Evolutionary conservation across 1,139 yeast species (phyloP), one percentile per base, ranked within the genome.

Genomic region (Sporopachydermia cereana): DNA sequence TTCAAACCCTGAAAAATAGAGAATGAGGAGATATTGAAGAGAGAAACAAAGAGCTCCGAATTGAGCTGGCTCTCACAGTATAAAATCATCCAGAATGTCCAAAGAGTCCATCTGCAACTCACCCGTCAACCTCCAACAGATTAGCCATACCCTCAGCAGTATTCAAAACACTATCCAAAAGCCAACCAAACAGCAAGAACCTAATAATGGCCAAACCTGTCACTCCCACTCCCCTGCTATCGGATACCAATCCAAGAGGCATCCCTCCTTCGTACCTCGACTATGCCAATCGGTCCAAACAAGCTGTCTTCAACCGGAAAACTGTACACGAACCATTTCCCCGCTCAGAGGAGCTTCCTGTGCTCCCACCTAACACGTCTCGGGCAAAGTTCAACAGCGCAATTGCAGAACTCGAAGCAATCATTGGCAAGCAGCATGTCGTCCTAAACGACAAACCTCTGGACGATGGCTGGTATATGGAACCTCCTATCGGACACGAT

Each of bases 401-500:
- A 12, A 34, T 34, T 5, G 22, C 9, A 7, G 39, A 5, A 34
- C 22, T 34, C 12, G 22, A 7, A 16, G 39, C 39, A 12, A 12
- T 7, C 5, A 20, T 34, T 7, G 39, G 39, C 5, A 16, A 16
- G 22, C 22, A 34, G 39, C 9, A 34, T 34, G n/a, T 34, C n/a
- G 22, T 7, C 5, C 5, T 34, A 12, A 34, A 34, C 39, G 39
- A 34, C 22, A 34, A 34, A 34, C 5, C 39, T 34, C 22, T 34
- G 9, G 39, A 12, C 22, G 39, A 34, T n/a, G 39, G 39, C 17
- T 34, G 39, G 39, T 34, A 34, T 34, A 34, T 34, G 39, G 39
- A 34, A 34, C 39, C 5, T 20, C 39, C 39, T 5, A 34, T 7
- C 22, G 17, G 12, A 12, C 39, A 34, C 17, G 39, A 34, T 34